phyloP scores from a whole-genome alignment of 2,329 filamentous ascomycete species.

The Colletotrichum echinochloae region DNA sequence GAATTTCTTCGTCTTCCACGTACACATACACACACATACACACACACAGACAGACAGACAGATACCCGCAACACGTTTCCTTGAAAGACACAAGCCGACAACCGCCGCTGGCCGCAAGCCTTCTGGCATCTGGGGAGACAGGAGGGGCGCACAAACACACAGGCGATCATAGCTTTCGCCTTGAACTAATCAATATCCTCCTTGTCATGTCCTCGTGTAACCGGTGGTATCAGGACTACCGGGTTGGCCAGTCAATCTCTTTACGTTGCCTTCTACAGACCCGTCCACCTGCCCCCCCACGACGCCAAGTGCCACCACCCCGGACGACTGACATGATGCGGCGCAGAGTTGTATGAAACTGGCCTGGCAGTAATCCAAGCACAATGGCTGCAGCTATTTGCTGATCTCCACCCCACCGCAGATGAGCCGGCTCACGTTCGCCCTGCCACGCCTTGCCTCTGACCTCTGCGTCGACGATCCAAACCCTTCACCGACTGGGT shows the following conservation, averaged over 20 bases:
- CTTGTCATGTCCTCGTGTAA: constrained; percentile 26
- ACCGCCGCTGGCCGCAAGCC: constrained; percentile 27
- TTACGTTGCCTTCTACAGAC: constrained; percentile 14
- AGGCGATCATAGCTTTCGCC: constrained; percentile 33
- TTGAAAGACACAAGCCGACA: constrained; percentile 8
- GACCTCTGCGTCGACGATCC: constrained; percentile 13
- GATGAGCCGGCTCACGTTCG: constrained; percentile 20
- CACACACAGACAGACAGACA: too few species aligned
- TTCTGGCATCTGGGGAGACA: constrained; percentile 13
- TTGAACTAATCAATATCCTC: constrained; percentile 34
- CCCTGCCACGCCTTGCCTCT: constrained; percentile 23
- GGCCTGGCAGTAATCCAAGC: constrained; percentile 13
- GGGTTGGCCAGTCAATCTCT: constrained; percentile 19
- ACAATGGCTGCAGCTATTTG: constrained; percentile 35
- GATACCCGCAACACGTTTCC: not conserved
- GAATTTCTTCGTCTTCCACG: not conserved
- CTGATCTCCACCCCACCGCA: constrained; percentile 33
- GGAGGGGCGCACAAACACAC: constrained; percentile 33
- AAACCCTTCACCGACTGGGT: constrained; percentile 28
- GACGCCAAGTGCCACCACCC: constrained; percentile 20
- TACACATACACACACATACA: not conserved
- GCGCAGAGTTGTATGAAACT: constrained; percentile 12
- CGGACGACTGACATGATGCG: constrained; percentile 19
- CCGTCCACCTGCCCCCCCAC: constrained; percentile 4
- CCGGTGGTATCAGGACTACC: constrained; percentile 19